Percentiles rank a stretch among this genome's conserved stretches.
These are phyloP conservation scores for Ophiostoma piceae DNA, from an alignment of 2,329 filamentous ascomycete genomes.

Conservation along the genomic window DNA sequence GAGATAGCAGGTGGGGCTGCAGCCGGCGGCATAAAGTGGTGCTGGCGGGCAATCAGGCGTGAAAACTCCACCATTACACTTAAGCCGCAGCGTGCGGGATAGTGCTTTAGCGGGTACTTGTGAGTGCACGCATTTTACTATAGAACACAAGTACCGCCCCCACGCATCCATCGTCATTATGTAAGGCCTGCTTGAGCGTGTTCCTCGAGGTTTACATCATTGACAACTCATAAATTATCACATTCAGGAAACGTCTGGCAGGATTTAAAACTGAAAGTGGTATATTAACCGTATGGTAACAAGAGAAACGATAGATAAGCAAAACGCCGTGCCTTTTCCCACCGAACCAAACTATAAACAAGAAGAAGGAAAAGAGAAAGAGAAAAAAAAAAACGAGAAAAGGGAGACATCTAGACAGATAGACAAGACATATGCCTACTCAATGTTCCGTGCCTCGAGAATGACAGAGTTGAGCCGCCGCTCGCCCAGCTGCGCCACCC, in stretches of 20 bases:
- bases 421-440: slow-evolving; percentile 33
- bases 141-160: neutral
- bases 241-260: neutral
- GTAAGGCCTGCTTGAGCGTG: neutral
- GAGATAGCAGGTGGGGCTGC: neutral
- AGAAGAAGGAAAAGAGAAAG: neutral
- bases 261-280: neutral
- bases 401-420: neutral
- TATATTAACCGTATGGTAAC: neutral
- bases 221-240: neutral
- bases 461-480: slow-evolving; percentile 46
- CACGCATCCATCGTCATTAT: slow-evolving; percentile 2
- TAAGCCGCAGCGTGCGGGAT: slow-evolving; percentile 8
- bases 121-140: neutral
- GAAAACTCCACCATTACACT: slow-evolving; percentile 1
- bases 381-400: neutral
- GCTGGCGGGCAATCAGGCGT: neutral
- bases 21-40: slow-evolving; percentile 2
- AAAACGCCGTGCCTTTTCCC: slow-evolving; percentile 13
- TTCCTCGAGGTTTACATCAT: neutral
- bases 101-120: neutral
- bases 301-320: neutral
- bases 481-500: slow-evolving; percentile 44
- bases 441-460: slow-evolving; percentile 51
- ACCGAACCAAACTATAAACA: slow-evolving; percentile 3